Evolutionary conservation across 2,329 filamentous ascomycete genomes (phyloP).

Genomic region (Aspergillus viridinutans): DNA sequence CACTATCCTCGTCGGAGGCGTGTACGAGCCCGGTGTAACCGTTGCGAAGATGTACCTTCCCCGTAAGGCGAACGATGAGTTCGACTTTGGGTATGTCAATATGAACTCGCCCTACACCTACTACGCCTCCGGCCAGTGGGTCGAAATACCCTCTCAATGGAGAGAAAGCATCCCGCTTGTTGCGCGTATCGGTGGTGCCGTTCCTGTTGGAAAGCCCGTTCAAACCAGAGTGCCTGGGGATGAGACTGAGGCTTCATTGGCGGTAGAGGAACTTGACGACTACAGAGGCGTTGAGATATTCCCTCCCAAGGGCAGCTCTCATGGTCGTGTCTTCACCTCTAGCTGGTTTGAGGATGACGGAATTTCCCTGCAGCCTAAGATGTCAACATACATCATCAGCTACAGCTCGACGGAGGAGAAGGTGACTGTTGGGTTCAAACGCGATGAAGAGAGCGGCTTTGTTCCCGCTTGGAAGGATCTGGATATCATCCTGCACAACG

Average conservation of each 20-base stretch:
- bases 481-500: conserved; percentile 48
- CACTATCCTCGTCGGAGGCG: conserved; percentile 60
- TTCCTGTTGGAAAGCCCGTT: conserved; percentile 49
- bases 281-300: conserved; percentile 57
- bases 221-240: conserved; percentile 53
- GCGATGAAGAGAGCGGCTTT: conserved; percentile 40
- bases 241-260: conserved; percentile 41
- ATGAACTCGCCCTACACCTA: conserved; percentile 59
- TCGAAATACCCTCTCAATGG: conserved; percentile 50
- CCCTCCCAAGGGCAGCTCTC: conserved; percentile 44
- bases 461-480: conserved; percentile 49
- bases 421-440: conserved; percentile 42
- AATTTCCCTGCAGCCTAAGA: conserved; percentile 42
- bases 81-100: conserved; percentile 59
- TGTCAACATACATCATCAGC: conserved; percentile 41
- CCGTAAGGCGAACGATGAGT: conserved; percentile 34
- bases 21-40: conserved; percentile 58
- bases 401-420: conserved; percentile 45
- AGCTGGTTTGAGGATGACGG: conserved; percentile 58
- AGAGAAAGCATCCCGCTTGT: conserved; percentile 53
- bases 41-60: conserved; percentile 61
- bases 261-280: conserved; percentile 45
- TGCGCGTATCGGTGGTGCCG: conserved; percentile 51
- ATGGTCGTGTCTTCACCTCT: conserved; percentile 36
- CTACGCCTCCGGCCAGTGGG: conserved; percentile 52